Base-by-base conservation (phyloP, 2,329 filamentous ascomycete species). In the Apiospora rasikravindrae region DNA sequence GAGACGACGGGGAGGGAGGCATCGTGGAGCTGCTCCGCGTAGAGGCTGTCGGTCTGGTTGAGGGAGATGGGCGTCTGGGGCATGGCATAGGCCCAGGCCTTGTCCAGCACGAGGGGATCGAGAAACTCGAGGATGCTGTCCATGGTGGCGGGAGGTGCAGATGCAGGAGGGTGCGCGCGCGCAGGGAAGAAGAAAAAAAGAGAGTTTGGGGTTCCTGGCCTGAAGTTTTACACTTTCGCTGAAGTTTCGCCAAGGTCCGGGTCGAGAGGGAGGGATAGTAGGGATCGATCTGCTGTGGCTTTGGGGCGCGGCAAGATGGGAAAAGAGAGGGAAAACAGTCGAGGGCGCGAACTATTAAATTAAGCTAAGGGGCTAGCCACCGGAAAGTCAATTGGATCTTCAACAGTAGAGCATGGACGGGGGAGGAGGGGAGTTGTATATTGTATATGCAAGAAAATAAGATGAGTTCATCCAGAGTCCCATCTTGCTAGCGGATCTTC, bases 101-200 rank as follows among this genome's bases (percentile, higher is more conserved):
- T 79, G 75, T 85, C 83, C 71, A 84, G 77, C 71, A 84, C 75
- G 69, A 84, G 77, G 49, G 82, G 82, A 77, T 85, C 83, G 73
- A 83, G 79, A 57, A 84, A 69, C 70, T 85, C 83, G 71, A 85
- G 82, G 24, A 81, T 79, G 69, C 77, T 76, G 72, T 85, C 83
- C 83, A 85, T 85, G 66, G 22, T 69, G 71, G 49, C 47, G 45
- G 64, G 37, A 14, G 42, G n/a, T 37, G 53, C 26, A 37, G 53
- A 33, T 57, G 51, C 29, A 40, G 33, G 57, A 10, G 26, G 7
- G 3, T 64, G 57, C 29, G 57, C 57, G 57, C 57, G 57, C 57
- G 57, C 57, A 64, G 57, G 57, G 8, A 42, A n/a, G n/a, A n/a
- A n/a, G 33, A 22, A 47, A 22, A 40, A 61, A 64, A 64, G 33